Conservation (phyloP, 176 grass and related monocot genomes). For the Pharus latifolius region DNA sequence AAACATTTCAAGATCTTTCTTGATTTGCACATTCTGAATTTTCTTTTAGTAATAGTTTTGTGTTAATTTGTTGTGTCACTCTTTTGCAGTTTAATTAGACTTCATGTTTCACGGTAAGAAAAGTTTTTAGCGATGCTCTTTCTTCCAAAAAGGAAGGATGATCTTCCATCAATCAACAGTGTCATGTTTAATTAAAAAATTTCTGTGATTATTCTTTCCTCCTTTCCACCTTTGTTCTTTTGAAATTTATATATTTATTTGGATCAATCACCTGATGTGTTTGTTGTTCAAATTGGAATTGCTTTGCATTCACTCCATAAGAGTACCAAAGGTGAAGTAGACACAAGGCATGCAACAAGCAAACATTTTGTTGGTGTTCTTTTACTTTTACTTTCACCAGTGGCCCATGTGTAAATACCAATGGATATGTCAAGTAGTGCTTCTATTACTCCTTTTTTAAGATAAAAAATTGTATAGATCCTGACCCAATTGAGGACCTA, state of each 20-base stretch:
- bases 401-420: too few species aligned
- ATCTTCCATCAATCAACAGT: background rate
- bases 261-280: too few species aligned
- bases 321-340: slow-evolving; percentile 18
- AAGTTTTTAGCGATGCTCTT: background rate
- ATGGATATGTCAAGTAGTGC: too few species aligned
- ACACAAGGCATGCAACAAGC: slow-evolving; percentile 26
- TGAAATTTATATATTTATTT: background rate
- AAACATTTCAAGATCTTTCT: too few species aligned
- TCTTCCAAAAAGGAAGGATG: background rate
- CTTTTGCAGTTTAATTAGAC: background rate
- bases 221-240: background rate
- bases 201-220: background rate
- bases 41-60: background rate
- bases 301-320: background rate
- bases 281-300: too few species aligned
- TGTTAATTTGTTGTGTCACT: background rate
- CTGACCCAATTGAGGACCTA: background rate
- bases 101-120: background rate
- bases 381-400: too few species aligned
- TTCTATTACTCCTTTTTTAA: background rate
- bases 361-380: too few species aligned
- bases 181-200: background rate
- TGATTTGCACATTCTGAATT: background rate
- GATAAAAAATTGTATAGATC: background rate